These are phyloP conservation scores for Claviceps arundinis DNA, from an alignment of 2,329 filamentous ascomycete species.

Conservation along the genomic window DNA sequence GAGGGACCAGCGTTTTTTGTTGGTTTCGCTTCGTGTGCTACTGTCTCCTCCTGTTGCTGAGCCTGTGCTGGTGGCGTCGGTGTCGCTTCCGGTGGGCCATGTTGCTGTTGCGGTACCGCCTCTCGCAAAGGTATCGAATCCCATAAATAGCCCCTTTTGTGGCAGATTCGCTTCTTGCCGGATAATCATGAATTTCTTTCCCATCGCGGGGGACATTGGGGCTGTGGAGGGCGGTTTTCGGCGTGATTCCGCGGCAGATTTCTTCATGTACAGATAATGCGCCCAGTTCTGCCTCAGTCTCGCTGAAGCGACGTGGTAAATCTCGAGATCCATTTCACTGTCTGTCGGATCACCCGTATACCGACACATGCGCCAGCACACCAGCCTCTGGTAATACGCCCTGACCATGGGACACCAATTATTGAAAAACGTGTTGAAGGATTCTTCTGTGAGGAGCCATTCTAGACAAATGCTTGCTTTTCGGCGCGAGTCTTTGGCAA, in stretches of 20 bases:
- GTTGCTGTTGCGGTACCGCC: too few species aligned
- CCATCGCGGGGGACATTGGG: conserved; percentile 74
- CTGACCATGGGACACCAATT: conserved; percentile 95
- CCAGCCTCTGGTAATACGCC: conserved; percentile 78
- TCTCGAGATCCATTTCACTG: conserved; percentile 48
- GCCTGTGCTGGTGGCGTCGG: too few species aligned
- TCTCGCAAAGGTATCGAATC: conserved; percentile 34
- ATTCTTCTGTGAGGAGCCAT: conserved; percentile 60
- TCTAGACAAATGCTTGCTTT: conserved; percentile 59
- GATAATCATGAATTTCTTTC: conserved; percentile 78
- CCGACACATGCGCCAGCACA: conserved; percentile 81
- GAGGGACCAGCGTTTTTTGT: conserved; percentile 50
- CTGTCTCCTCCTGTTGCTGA: too few species aligned
- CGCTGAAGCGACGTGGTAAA: conserved; percentile 53
- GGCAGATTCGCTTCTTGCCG: conserved; percentile 52
- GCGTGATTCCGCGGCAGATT: conserved; percentile 44
- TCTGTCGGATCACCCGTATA: conserved; percentile 56
- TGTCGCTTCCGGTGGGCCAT: too few species aligned
- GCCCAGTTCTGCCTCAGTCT: conserved; percentile 63
- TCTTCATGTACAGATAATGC: conserved; percentile 64
- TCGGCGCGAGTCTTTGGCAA: conserved; percentile 50
- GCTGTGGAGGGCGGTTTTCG: conserved; percentile 55
- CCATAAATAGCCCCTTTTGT: conserved; percentile 34
- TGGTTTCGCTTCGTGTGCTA: conserved; percentile 4
- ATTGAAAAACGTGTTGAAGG: conserved; percentile 74